phyloP scores from a whole-genome alignment of 441 rosid genomes.

The Gossypium davidsonii region DNA sequence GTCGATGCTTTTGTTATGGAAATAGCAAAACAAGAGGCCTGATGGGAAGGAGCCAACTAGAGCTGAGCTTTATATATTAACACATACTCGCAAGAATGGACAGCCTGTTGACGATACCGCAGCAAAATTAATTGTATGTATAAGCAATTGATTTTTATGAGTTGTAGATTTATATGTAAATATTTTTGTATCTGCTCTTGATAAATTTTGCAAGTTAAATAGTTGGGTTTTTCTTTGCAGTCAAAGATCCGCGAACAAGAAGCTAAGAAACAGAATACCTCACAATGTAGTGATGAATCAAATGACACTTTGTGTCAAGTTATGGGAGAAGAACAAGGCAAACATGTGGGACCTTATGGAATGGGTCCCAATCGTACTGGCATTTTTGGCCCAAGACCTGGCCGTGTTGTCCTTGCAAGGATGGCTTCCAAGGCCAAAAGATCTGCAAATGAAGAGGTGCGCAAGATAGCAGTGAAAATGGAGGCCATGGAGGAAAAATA shows the following conservation, averaged over 20 bases:
- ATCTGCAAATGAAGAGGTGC: conserved; percentile 25
- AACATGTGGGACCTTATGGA: conserved; percentile 21
- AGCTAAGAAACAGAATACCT: conserved; percentile 16
- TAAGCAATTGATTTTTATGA: not conserved
- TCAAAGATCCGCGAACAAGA: conserved; percentile 24
- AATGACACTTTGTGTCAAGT: conserved; percentile 31
- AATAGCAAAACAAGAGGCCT: conserved; percentile 29
- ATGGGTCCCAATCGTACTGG: conserved; percentile 22
- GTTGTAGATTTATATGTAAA: not conserved
- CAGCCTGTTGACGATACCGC: conserved; percentile 30
- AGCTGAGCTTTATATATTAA: conserved; percentile 34
- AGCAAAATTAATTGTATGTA: conserved; percentile 30
- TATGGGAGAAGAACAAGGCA: conserved; percentile 27
- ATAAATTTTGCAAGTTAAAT: not conserved
- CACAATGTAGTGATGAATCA: conserved; percentile 16
- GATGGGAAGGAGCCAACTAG: conserved; percentile 35
- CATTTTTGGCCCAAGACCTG: conserved; percentile 21
- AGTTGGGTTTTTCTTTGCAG: conserved; percentile 13
- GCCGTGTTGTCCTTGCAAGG: conserved; percentile 10
- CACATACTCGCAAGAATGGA: conserved; percentile 42
- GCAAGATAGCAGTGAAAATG: conserved; percentile 28
- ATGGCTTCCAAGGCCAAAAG: conserved; percentile 27
- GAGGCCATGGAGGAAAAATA: conserved; percentile 36
- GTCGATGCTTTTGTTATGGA: conserved; percentile 6
- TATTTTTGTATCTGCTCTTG: not conserved